phyloP scores from a whole-genome alignment of 2,329 filamentous ascomycete genomes.

The Eutypa lata region DNA sequence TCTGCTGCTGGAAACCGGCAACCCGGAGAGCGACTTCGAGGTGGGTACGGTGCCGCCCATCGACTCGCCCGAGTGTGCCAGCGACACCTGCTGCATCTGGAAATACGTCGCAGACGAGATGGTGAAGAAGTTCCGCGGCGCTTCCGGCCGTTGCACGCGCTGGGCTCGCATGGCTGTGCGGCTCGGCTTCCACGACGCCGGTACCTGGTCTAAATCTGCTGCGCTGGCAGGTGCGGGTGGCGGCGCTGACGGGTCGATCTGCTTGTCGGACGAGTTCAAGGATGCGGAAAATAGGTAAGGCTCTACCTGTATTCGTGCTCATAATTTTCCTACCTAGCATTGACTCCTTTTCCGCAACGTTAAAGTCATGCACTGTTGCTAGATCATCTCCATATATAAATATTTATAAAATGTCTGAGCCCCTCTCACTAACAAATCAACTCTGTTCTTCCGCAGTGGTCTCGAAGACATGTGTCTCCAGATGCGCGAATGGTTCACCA shows the following conservation, averaged over 20 bases:
- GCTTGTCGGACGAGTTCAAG: slow-evolving; percentile 37
- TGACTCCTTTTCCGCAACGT: too few relatives aligned
- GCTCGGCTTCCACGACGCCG: slow-evolving; percentile 48
- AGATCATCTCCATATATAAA: too few relatives aligned
- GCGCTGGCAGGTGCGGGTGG: slow-evolving; percentile 45
- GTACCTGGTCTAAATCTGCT: slow-evolving; percentile 36
- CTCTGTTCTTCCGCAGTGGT: slow-evolving; percentile 27
- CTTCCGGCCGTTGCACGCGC: slow-evolving; percentile 38
- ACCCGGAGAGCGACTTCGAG: slow-evolving; percentile 17
- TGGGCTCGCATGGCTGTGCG: slow-evolving; percentile 43
- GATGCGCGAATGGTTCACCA: slow-evolving; percentile 34
- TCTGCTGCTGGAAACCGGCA: slow-evolving; percentile 29
- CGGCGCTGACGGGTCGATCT: slow-evolving; percentile 26
- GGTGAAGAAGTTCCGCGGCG: slow-evolving; percentile 31
- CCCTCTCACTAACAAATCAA: too few relatives aligned
- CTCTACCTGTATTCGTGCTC: background rate
- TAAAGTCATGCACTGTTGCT: too few relatives aligned
- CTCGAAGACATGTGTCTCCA: slow-evolving; percentile 40
- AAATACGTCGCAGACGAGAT: slow-evolving; percentile 40
- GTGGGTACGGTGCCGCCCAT: slow-evolving; percentile 15
- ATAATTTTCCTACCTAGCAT: background rate
- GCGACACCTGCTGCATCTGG: slow-evolving; percentile 44
- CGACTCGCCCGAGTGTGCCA: slow-evolving; percentile 26
- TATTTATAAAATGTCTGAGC: too few relatives aligned
- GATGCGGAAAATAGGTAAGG: slow-evolving; percentile 37